Conservation (phyloP, 2,329 filamentous ascomycete species). For the Bipolaris zeicola region DNA sequence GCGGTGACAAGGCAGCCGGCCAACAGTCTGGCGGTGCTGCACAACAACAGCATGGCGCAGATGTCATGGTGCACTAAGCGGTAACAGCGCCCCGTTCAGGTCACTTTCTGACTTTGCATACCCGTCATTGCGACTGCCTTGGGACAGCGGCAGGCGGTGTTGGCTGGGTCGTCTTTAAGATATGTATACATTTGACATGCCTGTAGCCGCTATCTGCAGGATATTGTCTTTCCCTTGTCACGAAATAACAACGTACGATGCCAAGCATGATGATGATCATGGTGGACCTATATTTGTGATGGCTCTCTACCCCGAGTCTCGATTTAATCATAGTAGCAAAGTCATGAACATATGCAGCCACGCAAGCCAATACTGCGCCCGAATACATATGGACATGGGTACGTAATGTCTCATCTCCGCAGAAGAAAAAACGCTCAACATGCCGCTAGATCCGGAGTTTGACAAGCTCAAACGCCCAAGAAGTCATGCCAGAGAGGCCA, state of each 20-base stretch:
- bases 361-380: conserved; percentile 23
- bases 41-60: conserved; percentile 35
- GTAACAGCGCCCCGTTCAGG: background rate
- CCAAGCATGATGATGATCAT: background rate
- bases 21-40: conserved; percentile 31
- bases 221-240: conserved; percentile 8
- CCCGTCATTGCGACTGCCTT: conserved; percentile 5
- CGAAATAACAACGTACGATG: background rate
- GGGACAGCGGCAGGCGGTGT: background rate
- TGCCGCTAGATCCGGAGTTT: conserved; percentile 10
- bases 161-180: conserved; percentile 2
- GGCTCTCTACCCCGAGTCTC: background rate
- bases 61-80: conserved; percentile 51
- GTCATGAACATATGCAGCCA: conserved; percentile 3
- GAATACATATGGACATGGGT: conserved; percentile 6
- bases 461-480: conserved; percentile 20
- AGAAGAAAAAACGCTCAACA: conserved; percentile 27
- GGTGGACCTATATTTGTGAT: conserved; percentile 1
- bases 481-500: conserved; percentile 15
- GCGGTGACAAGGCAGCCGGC: conserved; percentile 41
- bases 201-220: background rate
- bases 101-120: conserved; percentile 1
- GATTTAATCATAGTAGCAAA: background rate
- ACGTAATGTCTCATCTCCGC: conserved; percentile 16
- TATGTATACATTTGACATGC: background rate